Base-by-base conservation (phyloP, 1,284 basidiomycete species). In the Schizopora paradoxa region DNA sequence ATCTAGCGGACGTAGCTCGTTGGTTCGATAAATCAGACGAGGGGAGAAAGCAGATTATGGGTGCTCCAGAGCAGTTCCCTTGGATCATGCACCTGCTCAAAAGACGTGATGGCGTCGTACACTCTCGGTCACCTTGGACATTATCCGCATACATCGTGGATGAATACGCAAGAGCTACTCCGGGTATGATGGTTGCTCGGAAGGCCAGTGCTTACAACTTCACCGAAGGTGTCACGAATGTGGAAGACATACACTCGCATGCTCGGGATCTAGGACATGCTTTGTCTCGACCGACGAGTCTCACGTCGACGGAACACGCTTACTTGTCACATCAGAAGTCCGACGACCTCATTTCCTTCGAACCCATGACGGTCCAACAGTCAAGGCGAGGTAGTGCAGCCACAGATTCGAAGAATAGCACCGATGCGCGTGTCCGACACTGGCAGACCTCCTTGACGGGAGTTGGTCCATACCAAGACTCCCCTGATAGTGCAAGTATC, bases 141-240 rank as follows among this genome's bases (percentile, higher is more conserved):
- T 55, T 86, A 33, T 77, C 84, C 11, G 83, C 85, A 1, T 63
- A 81, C 40, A 74, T 83, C 8, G 68, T 81, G 50, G 81, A 85
- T 59, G 78, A 83, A 56, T 84, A 75, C 53, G 50, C 70, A n/a
- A 68, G 66, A 48, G 59, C 65, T 1, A 66, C 65, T 29, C 58
- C 59, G 8, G 59, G 59, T 23, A 65, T 59, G 31, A 66, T 66
- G 49, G n/a, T n/a, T n/a, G n/a, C n/a, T n/a, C n/a, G n/a, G n/a
- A n/a, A n/a, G n/a, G n/a, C n/a, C n/a, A n/a, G n/a, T n/a, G n/a
- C n/a, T n/a, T n/a, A 67, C 57, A 49, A 29, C 10, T 31, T 45
- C 48, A 19, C 37, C 43, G 19, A 31, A 6, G 41, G 57, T 25
- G 49, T 58, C 10, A 31, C 49, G 5, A 35, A 49, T n/a, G 51